Percentiles rank a stretch among this genome's conserved stretches.
These are phyloP conservation scores for Beauveria rudraprayagi DNA, from an alignment of 2,329 filamentous ascomycete genomes.

Conservation along the genomic window DNA sequence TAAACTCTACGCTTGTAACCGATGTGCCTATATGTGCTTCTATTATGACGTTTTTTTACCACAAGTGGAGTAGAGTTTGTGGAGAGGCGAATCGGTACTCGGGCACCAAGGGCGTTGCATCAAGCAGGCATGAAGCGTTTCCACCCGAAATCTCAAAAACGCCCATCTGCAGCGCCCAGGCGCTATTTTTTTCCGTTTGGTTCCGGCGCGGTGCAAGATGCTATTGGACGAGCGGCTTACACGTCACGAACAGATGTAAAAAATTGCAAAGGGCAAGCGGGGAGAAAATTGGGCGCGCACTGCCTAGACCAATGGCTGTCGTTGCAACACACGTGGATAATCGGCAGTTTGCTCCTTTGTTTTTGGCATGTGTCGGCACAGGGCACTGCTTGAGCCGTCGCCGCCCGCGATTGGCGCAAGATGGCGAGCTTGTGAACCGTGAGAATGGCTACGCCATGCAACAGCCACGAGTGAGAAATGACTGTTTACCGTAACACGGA, in stretches of 20 bases:
- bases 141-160: constrained; percentile 6
- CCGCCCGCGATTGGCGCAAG: constrained; percentile 3
- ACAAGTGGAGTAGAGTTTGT: not conserved
- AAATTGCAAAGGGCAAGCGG: not conserved
- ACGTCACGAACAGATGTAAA: not conserved
- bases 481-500: not conserved
- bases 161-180: not conserved
- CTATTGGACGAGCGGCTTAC: not conserved
- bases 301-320: not conserved
- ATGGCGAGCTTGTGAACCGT: not conserved
- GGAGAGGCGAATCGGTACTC: constrained; percentile 4
- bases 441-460: not conserved
- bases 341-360: not conserved
- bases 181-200: not conserved
- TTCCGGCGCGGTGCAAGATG: constrained; percentile 1
- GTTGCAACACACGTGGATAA: not conserved
- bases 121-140: constrained; percentile 4
- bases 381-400: constrained; percentile 1
- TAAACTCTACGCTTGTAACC: not conserved
- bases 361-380: constrained; percentile 1
- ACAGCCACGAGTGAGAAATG: not conserved
- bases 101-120: constrained; percentile 1
- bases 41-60: not conserved
- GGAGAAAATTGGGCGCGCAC: not conserved
- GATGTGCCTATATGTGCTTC: not conserved